These are phyloP conservation scores for Aspergillus sergii DNA, from an alignment of 2,329 filamentous ascomycete species.

Conservation along the genomic window DNA sequence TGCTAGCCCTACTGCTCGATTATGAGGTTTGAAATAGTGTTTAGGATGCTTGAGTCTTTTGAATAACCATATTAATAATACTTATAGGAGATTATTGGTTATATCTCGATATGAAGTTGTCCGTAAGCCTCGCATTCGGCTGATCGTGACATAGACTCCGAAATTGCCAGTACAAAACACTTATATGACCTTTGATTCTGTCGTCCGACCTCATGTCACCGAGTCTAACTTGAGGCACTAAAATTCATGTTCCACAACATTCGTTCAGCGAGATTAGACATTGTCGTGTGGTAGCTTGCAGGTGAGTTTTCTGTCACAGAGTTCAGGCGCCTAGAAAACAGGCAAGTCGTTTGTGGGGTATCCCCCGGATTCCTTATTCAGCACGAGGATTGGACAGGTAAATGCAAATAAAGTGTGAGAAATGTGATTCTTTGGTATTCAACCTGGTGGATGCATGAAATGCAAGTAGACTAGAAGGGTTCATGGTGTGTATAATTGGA, in stretches of 20 bases:
- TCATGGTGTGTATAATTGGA: no score
- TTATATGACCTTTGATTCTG: not conserved
- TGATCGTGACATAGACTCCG: not conserved
- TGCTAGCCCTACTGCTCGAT: rapidly evolving
- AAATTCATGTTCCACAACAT: not conserved
- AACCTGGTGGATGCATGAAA: not conserved
- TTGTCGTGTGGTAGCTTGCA: not conserved
- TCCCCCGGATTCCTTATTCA: not conserved
- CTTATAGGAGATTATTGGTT: not conserved
- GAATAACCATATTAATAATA: not conserved
- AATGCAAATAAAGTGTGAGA: no score
- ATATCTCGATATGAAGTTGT: not conserved
- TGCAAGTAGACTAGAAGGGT: not conserved
- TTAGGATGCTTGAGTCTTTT: not conserved
- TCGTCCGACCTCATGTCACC: not conserved
- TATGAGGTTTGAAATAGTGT: not conserved
- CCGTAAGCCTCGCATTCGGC: not conserved
- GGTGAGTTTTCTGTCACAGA: not conserved
- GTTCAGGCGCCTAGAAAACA: not conserved
- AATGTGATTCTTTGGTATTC: not conserved
- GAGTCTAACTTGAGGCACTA: not conserved
- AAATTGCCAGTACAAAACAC: not conserved
- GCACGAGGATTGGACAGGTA: not conserved
- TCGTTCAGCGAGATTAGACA: not conserved
- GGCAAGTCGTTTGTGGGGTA: not conserved